Conservation (phyloP, 148 eudicot species). For the Vaccinium corymbosum region DNA sequence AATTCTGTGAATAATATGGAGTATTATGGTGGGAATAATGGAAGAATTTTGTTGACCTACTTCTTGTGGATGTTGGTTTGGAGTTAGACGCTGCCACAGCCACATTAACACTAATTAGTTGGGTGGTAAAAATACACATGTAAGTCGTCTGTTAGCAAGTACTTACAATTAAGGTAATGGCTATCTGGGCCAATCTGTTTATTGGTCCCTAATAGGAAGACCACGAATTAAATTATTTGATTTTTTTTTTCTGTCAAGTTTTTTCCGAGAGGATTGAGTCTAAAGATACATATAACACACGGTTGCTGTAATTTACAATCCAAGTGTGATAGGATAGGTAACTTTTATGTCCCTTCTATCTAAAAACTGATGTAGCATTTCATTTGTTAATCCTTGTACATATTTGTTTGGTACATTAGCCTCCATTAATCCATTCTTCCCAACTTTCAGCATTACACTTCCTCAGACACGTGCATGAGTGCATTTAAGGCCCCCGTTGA, state of each 20-base stretch:
- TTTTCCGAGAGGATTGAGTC: background rate
- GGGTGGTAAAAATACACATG: background rate
- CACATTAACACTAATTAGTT: background rate
- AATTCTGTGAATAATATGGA: background rate
- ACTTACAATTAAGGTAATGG: background rate
- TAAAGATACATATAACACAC: background rate
- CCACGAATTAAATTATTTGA: background rate
- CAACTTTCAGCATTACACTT: slow-evolving; percentile 54
- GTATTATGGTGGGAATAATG: background rate
- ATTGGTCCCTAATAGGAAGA: background rate
- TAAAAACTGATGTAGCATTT: background rate
- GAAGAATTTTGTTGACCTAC: background rate
- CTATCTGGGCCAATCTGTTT: background rate
- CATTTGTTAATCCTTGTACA: background rate
- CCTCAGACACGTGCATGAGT: slow-evolving; percentile 62
- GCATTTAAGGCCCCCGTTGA: slow-evolving; percentile 76
- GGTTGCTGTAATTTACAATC: background rate
- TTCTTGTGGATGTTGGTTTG: background rate
- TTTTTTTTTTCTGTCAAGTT: background rate
- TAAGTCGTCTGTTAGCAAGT: background rate
- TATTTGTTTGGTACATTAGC: slow-evolving; percentile 6
- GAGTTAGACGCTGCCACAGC: background rate
- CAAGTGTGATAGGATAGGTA: background rate
- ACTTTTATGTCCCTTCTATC: background rate
- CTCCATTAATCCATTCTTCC: slow-evolving; percentile 15